Conservation (phyloP, 805 yeast genomes). For the Priceomyces medius region DNA sequence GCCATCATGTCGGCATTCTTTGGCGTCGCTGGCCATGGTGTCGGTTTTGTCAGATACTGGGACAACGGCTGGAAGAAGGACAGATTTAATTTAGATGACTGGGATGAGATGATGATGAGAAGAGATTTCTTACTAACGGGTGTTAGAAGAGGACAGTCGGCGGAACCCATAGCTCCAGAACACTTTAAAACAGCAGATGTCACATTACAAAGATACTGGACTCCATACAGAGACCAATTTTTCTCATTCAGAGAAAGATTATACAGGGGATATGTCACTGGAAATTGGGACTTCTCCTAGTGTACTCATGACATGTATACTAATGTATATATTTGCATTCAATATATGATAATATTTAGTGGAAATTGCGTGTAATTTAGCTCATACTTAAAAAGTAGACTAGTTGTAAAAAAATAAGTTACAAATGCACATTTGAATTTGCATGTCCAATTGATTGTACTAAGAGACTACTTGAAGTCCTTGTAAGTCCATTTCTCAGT, state of each 20-base stretch:
- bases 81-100: conserved; percentile 42
- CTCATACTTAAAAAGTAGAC: no score
- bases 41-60: conserved; percentile 45
- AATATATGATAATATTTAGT: background rate
- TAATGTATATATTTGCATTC: conserved; percentile 1
- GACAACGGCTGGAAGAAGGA: conserved; percentile 50
- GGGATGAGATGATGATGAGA: conserved; percentile 54
- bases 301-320: background rate
- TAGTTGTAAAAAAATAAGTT: no score
- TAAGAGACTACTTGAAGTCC: conserved; percentile 61
- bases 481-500: conserved; percentile 94
- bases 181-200: conserved; percentile 58
- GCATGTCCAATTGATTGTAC: no score
- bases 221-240: conserved; percentile 48
- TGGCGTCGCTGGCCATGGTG: conserved; percentile 47
- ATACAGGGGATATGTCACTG: conserved; percentile 46
- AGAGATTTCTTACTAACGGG: conserved; percentile 81
- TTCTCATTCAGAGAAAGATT: conserved; percentile 47
- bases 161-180: conserved; percentile 70
- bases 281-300: conserved; percentile 40
- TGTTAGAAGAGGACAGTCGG: conserved; percentile 63
- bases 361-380: no score
- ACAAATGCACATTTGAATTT: no score
- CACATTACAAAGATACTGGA: conserved; percentile 40
- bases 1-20: conserved; percentile 46